Base-by-base conservation (phyloP, 805 yeast species). In the Ogataea corticis region DNA sequence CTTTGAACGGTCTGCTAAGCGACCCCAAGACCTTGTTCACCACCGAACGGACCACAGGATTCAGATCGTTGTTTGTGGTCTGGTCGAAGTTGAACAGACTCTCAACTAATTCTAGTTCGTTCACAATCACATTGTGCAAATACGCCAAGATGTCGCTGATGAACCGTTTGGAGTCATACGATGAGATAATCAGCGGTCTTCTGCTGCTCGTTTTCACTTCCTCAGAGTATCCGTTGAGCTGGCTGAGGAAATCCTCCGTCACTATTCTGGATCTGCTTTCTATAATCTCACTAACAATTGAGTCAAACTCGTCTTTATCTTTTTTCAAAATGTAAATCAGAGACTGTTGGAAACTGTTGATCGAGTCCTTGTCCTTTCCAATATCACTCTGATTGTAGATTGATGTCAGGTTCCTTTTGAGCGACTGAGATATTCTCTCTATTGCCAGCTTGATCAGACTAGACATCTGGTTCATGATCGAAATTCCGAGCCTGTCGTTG, bases 81-180 rank as follows among this genome's bases (percentile, higher is more conserved):
- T 57, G 65, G 27, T 64, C 67, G 33, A 65, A 59, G 37, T 75
- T 74, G 44, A 92, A 82, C 41, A 92, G 66, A 15, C 82, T 73
- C 7, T 74, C 73, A 4, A 92, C 74, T 25, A 84, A 73, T 59
- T 94, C 99, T 33, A 82, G 75, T 63, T 94, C 99, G 65, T 88
- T 87, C 3, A 90, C 96, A 25, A 90, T 82, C 4, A 87, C 75
- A 1, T 91, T 79, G 61, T 94, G 97, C 2, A 90, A 75, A 70
- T 86, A 87, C 0, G 98, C 98, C 31, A 94, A 68, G 27, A 94
- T 74, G 61, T 90, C 97, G 19, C 97, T 96, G 14, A 88, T 71
- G 52, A 83, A 91, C 44, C 96, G 72, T 19, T 82, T 71, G 1
- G 97, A 87, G 61, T 92, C 96, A 61, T 85, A 85, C 0, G 87